Conservation (phyloP, 2,329 filamentous ascomycete species). For the Beauveria australis region DNA sequence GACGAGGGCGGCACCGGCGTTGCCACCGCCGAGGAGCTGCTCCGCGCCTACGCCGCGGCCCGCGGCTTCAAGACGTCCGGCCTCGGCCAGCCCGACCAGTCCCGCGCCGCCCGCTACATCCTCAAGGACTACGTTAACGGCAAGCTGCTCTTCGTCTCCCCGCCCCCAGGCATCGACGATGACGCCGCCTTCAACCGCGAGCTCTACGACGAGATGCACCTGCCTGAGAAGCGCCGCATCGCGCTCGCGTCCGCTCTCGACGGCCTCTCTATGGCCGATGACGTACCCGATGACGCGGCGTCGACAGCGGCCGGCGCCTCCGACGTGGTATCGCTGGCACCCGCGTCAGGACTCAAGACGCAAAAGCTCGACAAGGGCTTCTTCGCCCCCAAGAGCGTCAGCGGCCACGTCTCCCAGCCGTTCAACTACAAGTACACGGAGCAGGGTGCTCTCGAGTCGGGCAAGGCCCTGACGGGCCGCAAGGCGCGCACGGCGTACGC, state of each 20-base stretch:
- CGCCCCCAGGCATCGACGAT: constrained; percentile 69
- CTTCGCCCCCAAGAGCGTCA: constrained; percentile 60
- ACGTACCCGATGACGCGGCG: constrained; percentile 23
- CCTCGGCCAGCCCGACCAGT: constrained; percentile 86
- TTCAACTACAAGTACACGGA: constrained; percentile 87
- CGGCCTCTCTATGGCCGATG: constrained; percentile 33
- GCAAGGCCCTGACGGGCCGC: constrained; percentile 68
- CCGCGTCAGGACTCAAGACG: constrained; percentile 63
- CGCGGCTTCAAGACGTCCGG: constrained; percentile 87
- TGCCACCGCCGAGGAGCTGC: constrained; percentile 76
- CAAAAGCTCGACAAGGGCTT: constrained; percentile 78
- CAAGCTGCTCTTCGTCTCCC: constrained; percentile 85
- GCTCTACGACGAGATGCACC: constrained; percentile 73
- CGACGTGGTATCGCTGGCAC: constrained; percentile 35
- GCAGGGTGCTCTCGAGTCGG: constrained; percentile 49
- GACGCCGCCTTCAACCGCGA: constrained; percentile 75
- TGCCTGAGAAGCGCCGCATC: constrained; percentile 72
- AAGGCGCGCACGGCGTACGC: constrained; percentile 77
- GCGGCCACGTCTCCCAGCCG: constrained; percentile 64
- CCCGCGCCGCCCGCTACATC: constrained; percentile 77
- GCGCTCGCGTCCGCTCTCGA: constrained; percentile 47
- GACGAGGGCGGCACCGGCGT: constrained; percentile 90
- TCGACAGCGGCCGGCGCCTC: constrained; percentile 26
- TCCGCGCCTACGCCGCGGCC: constrained; percentile 78
- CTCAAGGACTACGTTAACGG: constrained; percentile 97